Evolutionary conservation across 1,284 basidiomycete species (phyloP), one percentile per base, ranked within the genome.

Genomic region (Sanguinoderma infundibulare): DNA sequence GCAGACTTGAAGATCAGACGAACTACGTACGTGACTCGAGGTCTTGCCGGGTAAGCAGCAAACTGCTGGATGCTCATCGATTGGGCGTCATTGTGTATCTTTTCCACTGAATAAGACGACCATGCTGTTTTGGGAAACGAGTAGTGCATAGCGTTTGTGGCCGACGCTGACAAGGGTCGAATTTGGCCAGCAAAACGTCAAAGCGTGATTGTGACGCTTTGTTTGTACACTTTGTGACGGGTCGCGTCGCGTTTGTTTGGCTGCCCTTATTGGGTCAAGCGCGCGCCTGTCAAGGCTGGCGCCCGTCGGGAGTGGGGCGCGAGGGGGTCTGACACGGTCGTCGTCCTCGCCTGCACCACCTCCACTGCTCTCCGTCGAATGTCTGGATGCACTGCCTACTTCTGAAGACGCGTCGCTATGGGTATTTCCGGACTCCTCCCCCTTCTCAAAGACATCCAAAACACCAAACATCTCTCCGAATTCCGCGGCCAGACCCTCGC

Each of bases 361-460:
- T 28, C 15, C 26, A 17, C 28, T 35, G 3, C 51, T 39, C 15
- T 24, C 26, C 32, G 20, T 8, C 24, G 24, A 9, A 38, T 38
- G 40, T 22, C 42, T 46, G 30, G n/a, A 51, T 46, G 49, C 52
- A 28, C 38, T n/a, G 30, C 36, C 5, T 17, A 30, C 39, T 26
- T 28, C 9, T 26, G 15, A 46, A 53, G 55, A 60, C 61, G 55
- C 61, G 57, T 62, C 53, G 62, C 30, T 22, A 97, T 97, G 95
- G 97, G 96, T 46, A 98, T 99, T 63, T 86, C 90, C 64, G 97
- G 97, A n/a, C 85, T 99, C 38, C 79, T 99, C 35, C 94, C 96
- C 28, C 84, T 97, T 34, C 85, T 99, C 69, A 98, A 96, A 81
- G 89, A 96, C 59, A 95, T 97, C 36, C 92, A 95, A 72, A 84